Conservation (phyloP, 2,329 filamentous ascomycete genomes). For the Geoglossum cookeanum region DNA sequence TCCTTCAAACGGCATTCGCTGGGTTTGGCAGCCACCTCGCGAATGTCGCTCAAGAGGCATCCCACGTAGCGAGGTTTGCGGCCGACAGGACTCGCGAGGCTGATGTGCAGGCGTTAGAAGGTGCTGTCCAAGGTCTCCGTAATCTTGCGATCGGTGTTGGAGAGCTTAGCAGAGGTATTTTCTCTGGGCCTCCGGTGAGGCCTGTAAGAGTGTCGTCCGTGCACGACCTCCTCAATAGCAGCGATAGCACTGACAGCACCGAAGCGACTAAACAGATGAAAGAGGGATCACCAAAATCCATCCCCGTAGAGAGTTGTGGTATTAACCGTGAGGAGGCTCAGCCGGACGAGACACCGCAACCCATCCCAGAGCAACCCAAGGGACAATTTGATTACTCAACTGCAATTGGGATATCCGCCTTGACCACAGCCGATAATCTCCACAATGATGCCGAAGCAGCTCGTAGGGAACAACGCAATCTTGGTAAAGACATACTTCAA, state of each 20-base stretch:
- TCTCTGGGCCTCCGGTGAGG: conserved; percentile 5
- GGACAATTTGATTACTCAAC: background rate
- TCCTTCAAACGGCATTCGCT: conserved; percentile 13
- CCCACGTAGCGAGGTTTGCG: conserved; percentile 18
- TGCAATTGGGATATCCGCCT: background rate
- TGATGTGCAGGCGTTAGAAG: conserved; percentile 20
- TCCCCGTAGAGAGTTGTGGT: background rate
- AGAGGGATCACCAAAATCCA: background rate
- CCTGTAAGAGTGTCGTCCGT: background rate
- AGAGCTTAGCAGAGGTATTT: conserved; percentile 20
- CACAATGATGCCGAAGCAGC: background rate
- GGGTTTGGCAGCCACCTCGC: conserved; percentile 20
- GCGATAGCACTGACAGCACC: background rate
- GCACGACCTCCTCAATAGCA: background rate
- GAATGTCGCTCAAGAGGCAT: conserved; percentile 20
- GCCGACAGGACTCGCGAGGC: conserved; percentile 19
- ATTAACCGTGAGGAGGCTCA: background rate
- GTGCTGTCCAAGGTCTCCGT: conserved; percentile 20
- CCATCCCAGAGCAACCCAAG: background rate
- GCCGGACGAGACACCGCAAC: background rate
- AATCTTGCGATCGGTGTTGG: conserved; percentile 23
- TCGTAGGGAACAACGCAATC: background rate
- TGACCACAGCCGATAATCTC: background rate
- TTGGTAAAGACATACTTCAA: background rate
- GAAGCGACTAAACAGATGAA: background rate